Evolutionary conservation across 1,284 basidiomycete genomes (phyloP), one percentile per base, ranked within the genome.

Genomic region (Apiotrichum siamense): DNA sequence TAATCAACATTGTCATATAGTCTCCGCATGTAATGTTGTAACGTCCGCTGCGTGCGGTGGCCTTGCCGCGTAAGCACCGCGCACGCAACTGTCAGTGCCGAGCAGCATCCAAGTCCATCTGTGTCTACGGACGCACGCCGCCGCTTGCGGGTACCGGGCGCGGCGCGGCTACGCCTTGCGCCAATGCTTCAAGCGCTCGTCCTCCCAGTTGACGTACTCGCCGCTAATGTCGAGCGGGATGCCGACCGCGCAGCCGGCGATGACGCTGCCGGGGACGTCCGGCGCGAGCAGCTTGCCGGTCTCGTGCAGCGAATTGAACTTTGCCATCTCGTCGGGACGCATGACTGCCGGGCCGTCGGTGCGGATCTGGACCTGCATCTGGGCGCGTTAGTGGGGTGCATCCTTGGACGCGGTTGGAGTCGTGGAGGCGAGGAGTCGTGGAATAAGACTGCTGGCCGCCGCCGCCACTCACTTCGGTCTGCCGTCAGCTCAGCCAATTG

Each of bases 201-300:
- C 71, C 23, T 65, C 72, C 77, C 78, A 80, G 47, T 73, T 72
- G 41, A 78, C 55, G 47, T 78, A 80, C 39, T 72, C 65, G n/a
- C 79, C 79, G 9, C 67, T 74, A 21, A 72, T 54, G 11, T 69
- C 59, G 4, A 52, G 44, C 2, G 58, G 57, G 2, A 60, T 65
- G 1, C 72, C 77, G 2, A 76, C 58, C 0, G 77, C 77, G 6
- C 78, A 58, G 0, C 75, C 75, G 6, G 78, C 78, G 26, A 80
- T 69, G 2, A 77, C 75, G 11, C 68, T 64, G 9, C 75, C 79
- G 1, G 79, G 73, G 52, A 72, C 62, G 31, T 74, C 67, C 1
- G 78, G 74, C 3, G 61, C 59, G 1, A 80, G 60, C 3, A 80
- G 69, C 55, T 76, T 69, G 26, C 76, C 77, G 12, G 71, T 64